A percentile compares a stretch with the other conserved stretches of the same genome.
Evolutionary conservation across 208 protist genomes (phyloP).

Genomic region (Trypanosoma theileri): DNA sequence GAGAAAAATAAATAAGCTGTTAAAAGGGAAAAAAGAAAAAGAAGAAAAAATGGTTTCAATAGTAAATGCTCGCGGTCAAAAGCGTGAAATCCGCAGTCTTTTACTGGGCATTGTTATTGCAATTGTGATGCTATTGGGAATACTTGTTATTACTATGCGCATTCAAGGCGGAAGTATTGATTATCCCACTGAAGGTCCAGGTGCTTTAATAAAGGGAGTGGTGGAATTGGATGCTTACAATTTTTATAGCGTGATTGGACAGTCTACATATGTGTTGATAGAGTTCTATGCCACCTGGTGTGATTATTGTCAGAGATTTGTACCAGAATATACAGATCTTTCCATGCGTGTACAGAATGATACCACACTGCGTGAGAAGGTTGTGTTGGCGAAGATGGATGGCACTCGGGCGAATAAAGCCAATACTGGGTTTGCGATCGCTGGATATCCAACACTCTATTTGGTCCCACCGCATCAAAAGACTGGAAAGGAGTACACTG

Average conservation of each 20-base stretch:
- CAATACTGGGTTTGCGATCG: constrained; percentile 24
- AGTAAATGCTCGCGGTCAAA: no score
- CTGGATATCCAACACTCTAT: constrained; percentile 47
- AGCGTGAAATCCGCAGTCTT: no score
- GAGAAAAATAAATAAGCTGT: no score
- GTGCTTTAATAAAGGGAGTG: constrained; percentile 24
- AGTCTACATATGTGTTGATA: constrained; percentile 44
- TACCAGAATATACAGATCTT: constrained; percentile 27
- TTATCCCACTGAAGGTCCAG: no score
- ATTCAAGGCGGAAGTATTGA: no score
- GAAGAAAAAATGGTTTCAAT: no score
- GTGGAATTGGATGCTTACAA: constrained; percentile 36
- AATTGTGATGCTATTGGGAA: no score
- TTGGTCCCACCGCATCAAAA: constrained; percentile 39
- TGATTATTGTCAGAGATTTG: constrained; percentile 69
- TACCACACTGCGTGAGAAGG: constrained; percentile 18
- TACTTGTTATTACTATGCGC: no score
- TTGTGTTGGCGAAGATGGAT: constrained; percentile 49
- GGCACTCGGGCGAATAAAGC: constrained; percentile 17
- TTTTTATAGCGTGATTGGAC: constrained; percentile 45
- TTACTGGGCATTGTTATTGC: no score
- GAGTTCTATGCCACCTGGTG: constrained; percentile 91
- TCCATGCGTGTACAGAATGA: constrained; percentile 11
- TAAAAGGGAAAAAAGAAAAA: no score
- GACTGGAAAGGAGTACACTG: constrained; percentile 31